Evolutionary conservation across 164 flowering plant genomes (phyloP), one percentile per base, ranked within the genome.

Genomic region (Brasenia schreberi): DNA sequence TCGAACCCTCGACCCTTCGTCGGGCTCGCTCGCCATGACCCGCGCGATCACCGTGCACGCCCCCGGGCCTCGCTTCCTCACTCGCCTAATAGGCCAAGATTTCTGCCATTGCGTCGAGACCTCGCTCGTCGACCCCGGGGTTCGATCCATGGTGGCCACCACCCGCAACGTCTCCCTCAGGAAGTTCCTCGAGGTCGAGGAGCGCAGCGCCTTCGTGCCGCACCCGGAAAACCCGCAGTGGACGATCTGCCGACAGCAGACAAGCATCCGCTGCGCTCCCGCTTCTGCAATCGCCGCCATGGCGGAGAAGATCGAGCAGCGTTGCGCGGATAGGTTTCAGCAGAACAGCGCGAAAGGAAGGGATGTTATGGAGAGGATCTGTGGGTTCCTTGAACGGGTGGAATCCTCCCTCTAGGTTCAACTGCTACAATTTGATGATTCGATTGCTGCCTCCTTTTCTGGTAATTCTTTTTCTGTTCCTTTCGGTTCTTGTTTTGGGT

Each of bases 341-440:
- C 96, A 89, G 79, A 94, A 94, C 64, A 94, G 96, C 71, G 89
- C 68, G 5, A 94, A 89, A 76, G 96, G 99, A 59, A 84, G 97
- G 65, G 99, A 91, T 70, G 99, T 91, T 7, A 89, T 91, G 96
- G 99, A 94, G 82, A 82, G 94, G 81, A 94, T 94, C 68, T 94
- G 99, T 67, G 88, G 84, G 93, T 94, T 87, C 75, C 87, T 91
- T 60, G 97, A 94, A 23, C 27, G 27, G 27, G 27, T 23, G 27
- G 27, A 23, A 23, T 23, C 27, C 27, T 23, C 27, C 2, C 27
- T 23, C 27, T 23, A 23, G 27, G 27, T 23, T 23, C 27, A 23
- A 23, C 2, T 23, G 27, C 27, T 23, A 2, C 27, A 23, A 2
- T 2, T 23, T 23, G 27, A 23, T 23, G 27, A 23, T 23, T 23